These are phyloP conservation scores for Sclerotinia sclerotiorum DNA, from an alignment of 2,329 filamentous ascomycete species.

Conservation along the genomic window DNA sequence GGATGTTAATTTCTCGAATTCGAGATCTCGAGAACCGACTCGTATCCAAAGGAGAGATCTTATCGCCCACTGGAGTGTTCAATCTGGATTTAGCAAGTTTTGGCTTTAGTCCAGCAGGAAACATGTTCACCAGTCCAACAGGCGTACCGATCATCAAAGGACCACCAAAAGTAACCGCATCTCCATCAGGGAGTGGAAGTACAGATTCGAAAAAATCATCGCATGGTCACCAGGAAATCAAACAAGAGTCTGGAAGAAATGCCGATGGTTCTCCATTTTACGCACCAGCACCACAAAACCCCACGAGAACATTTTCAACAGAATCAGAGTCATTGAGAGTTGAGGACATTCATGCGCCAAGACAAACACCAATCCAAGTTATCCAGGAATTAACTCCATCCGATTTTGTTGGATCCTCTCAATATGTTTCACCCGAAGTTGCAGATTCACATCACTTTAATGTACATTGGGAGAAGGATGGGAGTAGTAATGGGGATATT, in stretches of 20 bases:
- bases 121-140: constrained; percentile 9
- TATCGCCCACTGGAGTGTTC: constrained; percentile 14
- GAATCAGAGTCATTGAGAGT: constrained; percentile 33
- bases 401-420: constrained; percentile 34
- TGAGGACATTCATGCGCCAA: constrained; percentile 34
- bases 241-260: constrained; percentile 41
- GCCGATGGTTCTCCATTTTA: constrained; percentile 41
- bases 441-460: constrained; percentile 25
- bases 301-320: constrained; percentile 37
- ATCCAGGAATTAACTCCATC: constrained; percentile 39
- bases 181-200: constrained; percentile 14
- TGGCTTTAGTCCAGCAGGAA: neutral
- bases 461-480: constrained; percentile 16
- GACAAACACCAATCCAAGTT: constrained; percentile 37
- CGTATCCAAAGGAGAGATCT: constrained; percentile 14
- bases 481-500: neutral
- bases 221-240: constrained; percentile 16
- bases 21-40: constrained; percentile 35
- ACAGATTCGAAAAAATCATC: constrained; percentile 4
- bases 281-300: constrained; percentile 39
- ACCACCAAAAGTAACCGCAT: neutral
- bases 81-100: constrained; percentile 15
- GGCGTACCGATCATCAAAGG: neutral
- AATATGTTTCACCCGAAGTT: neutral
- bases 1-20: constrained; percentile 34